Evolutionary conservation across 805 yeast species (phyloP), one percentile per base, ranked within the genome.

Genomic region (Saccharomycopsis amapae): DNA sequence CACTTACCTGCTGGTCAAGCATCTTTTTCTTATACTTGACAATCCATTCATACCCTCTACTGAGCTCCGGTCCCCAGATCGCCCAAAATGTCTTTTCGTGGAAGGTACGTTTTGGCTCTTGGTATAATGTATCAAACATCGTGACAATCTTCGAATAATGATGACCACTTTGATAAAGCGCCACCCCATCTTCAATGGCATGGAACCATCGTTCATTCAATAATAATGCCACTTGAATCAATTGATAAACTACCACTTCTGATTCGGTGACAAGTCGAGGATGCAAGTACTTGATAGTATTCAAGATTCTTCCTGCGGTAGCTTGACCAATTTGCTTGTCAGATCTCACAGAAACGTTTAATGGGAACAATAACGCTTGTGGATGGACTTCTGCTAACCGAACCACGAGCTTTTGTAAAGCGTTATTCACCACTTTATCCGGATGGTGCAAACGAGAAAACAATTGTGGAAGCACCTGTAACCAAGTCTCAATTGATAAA

Each of bases 131-230:
- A 52, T 86, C 95, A 42, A 93, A 64, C 1, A 88, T 88, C 15
- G 85, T 80, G 63, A 85, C 85, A 97, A 93, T 93, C 62, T 86
- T 88, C 45, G 88, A 96, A 10, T 90, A 84, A 58, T 93, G 88
- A 56, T 87, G 93, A 52, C 93, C 98, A 30, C 94, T 96, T 63
- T 88, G 90, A 67, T 82, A 93, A 43, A 85, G 73, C 49, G 96
- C 72, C 2, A 96, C 88, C 0, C 98, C 98, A 66, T 93, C 96
- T 60, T 93, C 99, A 26, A 93, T 69, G 2, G 95, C 97, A 64
- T 90, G 97, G 56, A 88, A 89, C 98, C 99, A 93, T 60, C 84
- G 82, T 58, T 93, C 99, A 58, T 88, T 95, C 97, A 98, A 89
- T 50, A 93, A 65, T 3, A 90, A 96, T 1, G 97, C 96, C 15